Percentiles rank a stretch among this genome's conserved stretches.
These are phyloP conservation scores for Coemansia sp. DNA, from an alignment of 192 early-diverging fungal species.

Conservation along the genomic window DNA sequence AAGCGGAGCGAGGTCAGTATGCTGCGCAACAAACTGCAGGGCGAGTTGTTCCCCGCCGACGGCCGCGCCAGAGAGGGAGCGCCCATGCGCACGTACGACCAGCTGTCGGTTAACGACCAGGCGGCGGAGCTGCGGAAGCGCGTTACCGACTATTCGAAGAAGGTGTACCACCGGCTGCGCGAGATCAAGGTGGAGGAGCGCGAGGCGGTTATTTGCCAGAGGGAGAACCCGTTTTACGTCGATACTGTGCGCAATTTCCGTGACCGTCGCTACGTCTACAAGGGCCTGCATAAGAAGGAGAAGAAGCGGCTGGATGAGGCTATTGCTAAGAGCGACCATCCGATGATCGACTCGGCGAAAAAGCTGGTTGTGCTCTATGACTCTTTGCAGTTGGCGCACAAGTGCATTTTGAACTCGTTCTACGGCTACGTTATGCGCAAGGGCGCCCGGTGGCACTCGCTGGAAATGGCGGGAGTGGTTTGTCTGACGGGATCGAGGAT, in stretches of 20 bases:
- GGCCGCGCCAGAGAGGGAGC: constrained; percentile 44
- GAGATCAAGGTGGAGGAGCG: constrained; percentile 80
- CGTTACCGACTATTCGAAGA: constrained; percentile 80
- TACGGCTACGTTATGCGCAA: constrained; percentile 99
- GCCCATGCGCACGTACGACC: constrained; percentile 62
- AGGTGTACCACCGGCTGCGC: constrained; percentile 80
- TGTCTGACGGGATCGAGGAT: constrained; percentile 95
- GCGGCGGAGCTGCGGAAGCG: constrained; percentile 71
- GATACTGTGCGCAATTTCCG: constrained; percentile 95
- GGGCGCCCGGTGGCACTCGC: constrained; percentile 96
- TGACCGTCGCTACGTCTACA: constrained; percentile 98
- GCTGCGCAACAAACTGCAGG: constrained; percentile 82
- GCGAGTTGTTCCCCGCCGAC: constrained; percentile 75
- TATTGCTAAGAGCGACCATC: constrained; percentile 58
- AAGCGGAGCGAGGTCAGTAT: constrained; percentile 87
- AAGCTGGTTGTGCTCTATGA: constrained; percentile 96
- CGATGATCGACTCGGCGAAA: constrained; percentile 75
- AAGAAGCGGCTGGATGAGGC: constrained; percentile 83
- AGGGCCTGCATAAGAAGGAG: constrained; percentile 87
- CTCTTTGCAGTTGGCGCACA: constrained; percentile 97
- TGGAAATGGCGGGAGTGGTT: constrained; percentile 99
- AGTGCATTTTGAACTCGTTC: constrained; percentile 92
- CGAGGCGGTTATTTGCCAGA: constrained; percentile 91
- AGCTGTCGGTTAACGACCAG: constrained; percentile 67
- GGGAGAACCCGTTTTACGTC: constrained; percentile 98